A percentile compares a stretch with the other conserved stretches of the same genome.
These are phyloP conservation scores for Solanum ossicruentum DNA, from an alignment of 257 asterid species.

Conservation along the genomic window DNA sequence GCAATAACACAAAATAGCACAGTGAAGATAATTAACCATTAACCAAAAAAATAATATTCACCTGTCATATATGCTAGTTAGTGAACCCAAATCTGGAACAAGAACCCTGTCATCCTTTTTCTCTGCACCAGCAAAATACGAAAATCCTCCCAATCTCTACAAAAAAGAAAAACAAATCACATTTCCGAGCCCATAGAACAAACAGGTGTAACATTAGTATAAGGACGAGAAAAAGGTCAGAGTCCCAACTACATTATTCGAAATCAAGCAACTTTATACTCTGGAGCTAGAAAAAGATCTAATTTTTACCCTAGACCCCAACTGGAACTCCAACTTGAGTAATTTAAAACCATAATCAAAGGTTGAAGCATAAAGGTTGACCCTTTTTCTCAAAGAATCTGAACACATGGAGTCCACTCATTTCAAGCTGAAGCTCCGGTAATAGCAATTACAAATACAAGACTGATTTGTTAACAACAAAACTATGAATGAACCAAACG, in stretches of 20 bases:
- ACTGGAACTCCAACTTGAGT: neutral
- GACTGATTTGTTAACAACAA: neutral
- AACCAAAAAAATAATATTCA: slow-evolving; percentile 7
- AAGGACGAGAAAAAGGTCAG: neutral
- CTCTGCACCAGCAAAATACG: slow-evolving; percentile 97
- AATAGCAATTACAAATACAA: neutral
- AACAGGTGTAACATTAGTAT: neutral
- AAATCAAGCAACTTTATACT: neutral
- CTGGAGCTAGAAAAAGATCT: neutral
- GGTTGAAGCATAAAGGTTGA: neutral
- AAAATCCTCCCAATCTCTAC: slow-evolving; percentile 80
- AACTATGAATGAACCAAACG: neutral
- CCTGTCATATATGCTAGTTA: slow-evolving; percentile 78
- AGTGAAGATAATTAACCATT: slow-evolving; percentile 37
- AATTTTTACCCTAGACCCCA: neutral
- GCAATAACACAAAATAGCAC: slow-evolving; percentile 61
- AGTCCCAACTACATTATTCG: neutral
- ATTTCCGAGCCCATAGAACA: neutral
- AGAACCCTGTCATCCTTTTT: slow-evolving; percentile 89
- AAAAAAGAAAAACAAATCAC: neutral
- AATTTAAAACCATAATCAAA: neutral
- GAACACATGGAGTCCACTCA: neutral
- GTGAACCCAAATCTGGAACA: slow-evolving; percentile 90
- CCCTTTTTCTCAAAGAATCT: neutral
- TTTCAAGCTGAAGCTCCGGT: neutral